phyloP scores from a whole-genome alignment of 306 rosid species.

The Mimosa pudica region DNA sequence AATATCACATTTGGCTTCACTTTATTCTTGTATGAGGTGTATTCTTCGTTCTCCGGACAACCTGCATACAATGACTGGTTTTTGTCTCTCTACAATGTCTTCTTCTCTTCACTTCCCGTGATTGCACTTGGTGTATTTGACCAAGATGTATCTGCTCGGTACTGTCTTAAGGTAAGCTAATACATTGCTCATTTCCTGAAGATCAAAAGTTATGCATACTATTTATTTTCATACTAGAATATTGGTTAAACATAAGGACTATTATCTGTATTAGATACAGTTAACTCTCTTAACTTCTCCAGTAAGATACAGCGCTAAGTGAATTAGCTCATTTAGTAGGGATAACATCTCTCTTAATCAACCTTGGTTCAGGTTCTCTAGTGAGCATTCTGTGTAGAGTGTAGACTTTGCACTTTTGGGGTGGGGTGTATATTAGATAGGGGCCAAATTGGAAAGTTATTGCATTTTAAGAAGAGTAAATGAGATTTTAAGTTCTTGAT shows the following conservation, averaged over 20 bases:
- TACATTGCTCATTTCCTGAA: background rate
- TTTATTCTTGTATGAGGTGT: conserved; percentile 63
- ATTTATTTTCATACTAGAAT: background rate
- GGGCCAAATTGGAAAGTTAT: too few relatives aligned
- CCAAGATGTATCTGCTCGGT: conserved; percentile 45
- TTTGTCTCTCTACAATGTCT: conserved; percentile 61
- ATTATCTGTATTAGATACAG: background rate
- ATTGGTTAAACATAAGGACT: background rate
- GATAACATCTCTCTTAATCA: too few relatives aligned
- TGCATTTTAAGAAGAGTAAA: too few relatives aligned
- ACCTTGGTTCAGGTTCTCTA: too few relatives aligned
- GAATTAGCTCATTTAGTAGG: too few relatives aligned
- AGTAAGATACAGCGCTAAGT: too few relatives aligned
- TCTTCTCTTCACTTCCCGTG: conserved; percentile 73
- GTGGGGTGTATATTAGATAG: too few relatives aligned
- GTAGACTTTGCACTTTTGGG: too few relatives aligned
- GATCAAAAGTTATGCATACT: background rate
- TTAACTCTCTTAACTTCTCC: background rate
- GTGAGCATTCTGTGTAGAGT: too few relatives aligned
- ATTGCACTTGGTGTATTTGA: conserved; percentile 41
- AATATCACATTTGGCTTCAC: conserved; percentile 67
- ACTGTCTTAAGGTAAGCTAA: conserved; percentile 9
- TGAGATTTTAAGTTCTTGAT: too few relatives aligned
- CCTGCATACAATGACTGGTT: conserved; percentile 78
- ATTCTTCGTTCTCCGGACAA: conserved; percentile 60